Evolutionary conservation across 2,329 filamentous ascomycete genomes (phyloP).

Genomic region (Torrubiellomyces zombiae): DNA sequence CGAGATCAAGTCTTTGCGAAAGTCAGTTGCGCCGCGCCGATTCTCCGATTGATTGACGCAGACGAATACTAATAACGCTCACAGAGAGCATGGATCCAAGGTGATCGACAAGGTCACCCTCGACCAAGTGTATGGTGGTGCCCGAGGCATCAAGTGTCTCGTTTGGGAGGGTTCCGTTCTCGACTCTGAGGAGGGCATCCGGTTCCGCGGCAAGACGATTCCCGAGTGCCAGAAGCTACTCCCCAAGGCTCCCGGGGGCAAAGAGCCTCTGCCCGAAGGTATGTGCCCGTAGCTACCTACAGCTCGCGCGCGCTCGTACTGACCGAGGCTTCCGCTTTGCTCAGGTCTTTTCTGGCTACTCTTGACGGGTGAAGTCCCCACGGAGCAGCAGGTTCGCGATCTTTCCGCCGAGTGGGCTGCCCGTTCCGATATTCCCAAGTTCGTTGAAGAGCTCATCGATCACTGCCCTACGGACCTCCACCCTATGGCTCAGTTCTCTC

Average conservation of each 20-base stretch:
- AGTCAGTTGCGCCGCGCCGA: slow-evolving; percentile 44
- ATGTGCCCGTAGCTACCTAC: slow-evolving; percentile 10
- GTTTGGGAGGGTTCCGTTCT: slow-evolving; percentile 99
- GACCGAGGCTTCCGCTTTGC: no score
- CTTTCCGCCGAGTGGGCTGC: slow-evolving; percentile 98
- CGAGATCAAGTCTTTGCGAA: slow-evolving; percentile 96
- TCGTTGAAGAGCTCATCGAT: slow-evolving; percentile 98
- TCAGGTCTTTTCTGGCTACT: slow-evolving; percentile 97
- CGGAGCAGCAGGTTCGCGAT: slow-evolving; percentile 94
- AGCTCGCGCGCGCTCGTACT: neutral
- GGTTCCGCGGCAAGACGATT: slow-evolving; percentile 98
- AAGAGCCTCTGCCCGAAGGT: slow-evolving; percentile 95
- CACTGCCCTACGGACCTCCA: slow-evolving; percentile 97
- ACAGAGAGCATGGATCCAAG: slow-evolving; percentile 84
- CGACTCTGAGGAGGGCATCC: slow-evolving; percentile 96
- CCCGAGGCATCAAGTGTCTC: slow-evolving; percentile 94
- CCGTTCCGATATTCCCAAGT: slow-evolving; percentile 91
- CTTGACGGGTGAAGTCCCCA: slow-evolving; percentile 91
- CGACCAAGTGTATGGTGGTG: slow-evolving; percentile 98
- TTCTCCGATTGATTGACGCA: no score
- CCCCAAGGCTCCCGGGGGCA: slow-evolving; percentile 89
- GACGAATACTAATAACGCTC: slow-evolving; percentile 3
- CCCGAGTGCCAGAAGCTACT: slow-evolving; percentile 96
- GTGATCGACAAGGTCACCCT: slow-evolving; percentile 95
- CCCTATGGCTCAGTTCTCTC: slow-evolving; percentile 98